Evolutionary conservation across 2,329 filamentous ascomycete species (phyloP), one percentile per base, ranked within the genome.

Genomic region (Coniochaeta prunicola): DNA sequence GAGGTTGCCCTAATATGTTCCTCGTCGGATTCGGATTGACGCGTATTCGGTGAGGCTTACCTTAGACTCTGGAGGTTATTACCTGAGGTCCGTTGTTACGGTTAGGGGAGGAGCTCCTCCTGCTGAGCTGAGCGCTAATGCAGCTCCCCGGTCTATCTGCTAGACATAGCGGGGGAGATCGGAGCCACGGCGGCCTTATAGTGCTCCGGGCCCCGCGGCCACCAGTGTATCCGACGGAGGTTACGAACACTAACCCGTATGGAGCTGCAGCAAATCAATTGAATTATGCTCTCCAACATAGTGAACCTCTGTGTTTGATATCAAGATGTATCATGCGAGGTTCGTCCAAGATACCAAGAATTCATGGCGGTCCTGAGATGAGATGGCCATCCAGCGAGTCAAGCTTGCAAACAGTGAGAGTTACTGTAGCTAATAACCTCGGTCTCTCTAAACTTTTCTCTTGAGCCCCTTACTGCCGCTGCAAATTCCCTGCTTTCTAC

Each of bases 51-150:
- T 21, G 45, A n/a, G n/a, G n/a, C n/a, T n/a, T n/a, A n/a, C n/a
- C 36, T 40, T 40, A 40, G 36, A 40, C 36, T 40, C n/a, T n/a
- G n/a, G n/a, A n/a, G n/a, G n/a, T n/a, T n/a, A n/a, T n/a, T n/a
- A n/a, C n/a, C n/a, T n/a, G n/a, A n/a, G n/a, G n/a, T n/a, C n/a
- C n/a, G n/a, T n/a, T n/a, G n/a, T n/a, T n/a, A n/a, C n/a, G n/a
- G n/a, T 45, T 10, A 7, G 17, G 45, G 26, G 21, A 13, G n/a
- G 30, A 30, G 45, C 24, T 30, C 6, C 24, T 30, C 7, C 9
- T 50, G 45, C 45, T 50, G 45, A 50, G 45, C 45, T 50, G 45
- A 50, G 45, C 45, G 24, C 45, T 50, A 50, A 50, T 28, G 45
- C 45, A 30, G 45, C 40, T 30, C n/a, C 45, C 45, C 21, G 21